phyloP scores from a whole-genome alignment of 345 rosid genomes.

The Ceriops tagal region DNA sequence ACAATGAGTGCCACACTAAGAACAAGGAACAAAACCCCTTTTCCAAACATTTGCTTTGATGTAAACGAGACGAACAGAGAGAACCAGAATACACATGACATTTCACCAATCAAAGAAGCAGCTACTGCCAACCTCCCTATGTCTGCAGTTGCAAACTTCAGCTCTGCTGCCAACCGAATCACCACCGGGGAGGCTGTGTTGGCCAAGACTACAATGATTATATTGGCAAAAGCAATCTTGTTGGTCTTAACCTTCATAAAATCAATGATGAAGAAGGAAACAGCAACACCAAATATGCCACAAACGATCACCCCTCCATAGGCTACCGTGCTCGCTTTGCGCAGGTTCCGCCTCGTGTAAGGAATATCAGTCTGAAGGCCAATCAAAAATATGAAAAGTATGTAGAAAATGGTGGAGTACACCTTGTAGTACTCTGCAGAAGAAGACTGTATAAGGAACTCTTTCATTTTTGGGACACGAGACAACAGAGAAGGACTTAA shows the following conservation, averaged over 20 bases:
- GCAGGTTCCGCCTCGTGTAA: constrained; percentile 50
- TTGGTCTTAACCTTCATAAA: constrained; percentile 19
- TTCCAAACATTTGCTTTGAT: constrained; percentile 20
- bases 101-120: constrained; percentile 55
- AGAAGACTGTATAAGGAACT: constrained; percentile 50
- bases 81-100: constrained; percentile 39
- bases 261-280: constrained; percentile 35
- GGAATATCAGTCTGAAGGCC: constrained; percentile 65
- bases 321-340: constrained; percentile 41
- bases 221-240: constrained; percentile 20
- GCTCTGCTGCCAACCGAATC: constrained; percentile 55
- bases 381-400: constrained; percentile 71
- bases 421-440: constrained; percentile 50
- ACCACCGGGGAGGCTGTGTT: constrained; percentile 73
- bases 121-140: constrained; percentile 60
- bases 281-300: constrained; percentile 35
- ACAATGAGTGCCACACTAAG: constrained; percentile 32
- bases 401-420: constrained; percentile 47
- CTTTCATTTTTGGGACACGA: constrained; percentile 31
- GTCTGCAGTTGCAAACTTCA: constrained; percentile 63
- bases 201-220: constrained; percentile 41
- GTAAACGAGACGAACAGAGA: constrained; percentile 19
- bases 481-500: constrained; percentile 67
- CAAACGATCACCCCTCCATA: constrained; percentile 36
- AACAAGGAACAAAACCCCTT: constrained; percentile 25